phyloP scores from a whole-genome alignment of 2,329 filamentous ascomycete species.

The Aspergillus oerlinghausenensis region DNA sequence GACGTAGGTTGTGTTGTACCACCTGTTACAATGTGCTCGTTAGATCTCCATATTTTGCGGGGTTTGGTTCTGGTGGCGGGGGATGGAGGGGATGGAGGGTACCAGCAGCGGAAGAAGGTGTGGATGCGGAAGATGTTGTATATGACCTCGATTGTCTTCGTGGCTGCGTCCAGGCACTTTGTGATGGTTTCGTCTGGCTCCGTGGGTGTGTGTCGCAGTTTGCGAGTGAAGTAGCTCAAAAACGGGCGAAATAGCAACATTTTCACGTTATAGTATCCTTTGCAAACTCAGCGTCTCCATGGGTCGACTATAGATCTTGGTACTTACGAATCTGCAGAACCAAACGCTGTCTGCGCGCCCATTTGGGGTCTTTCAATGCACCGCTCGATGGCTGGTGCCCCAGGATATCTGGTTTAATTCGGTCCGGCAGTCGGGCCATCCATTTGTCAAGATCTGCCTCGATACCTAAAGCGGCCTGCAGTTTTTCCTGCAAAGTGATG shows the following conservation, averaged over 20 bases:
- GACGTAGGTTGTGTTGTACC: conserved; percentile 42
- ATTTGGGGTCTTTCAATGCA: conserved; percentile 33
- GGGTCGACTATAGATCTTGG: no score
- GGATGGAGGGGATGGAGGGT: neutral
- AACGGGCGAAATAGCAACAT: conserved; percentile 38
- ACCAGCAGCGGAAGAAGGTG: conserved; percentile 42
- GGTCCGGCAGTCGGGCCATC: conserved; percentile 29
- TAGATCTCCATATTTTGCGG: no score
- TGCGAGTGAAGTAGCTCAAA: conserved; percentile 27
- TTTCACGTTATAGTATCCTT: conserved; percentile 39
- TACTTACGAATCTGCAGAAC: conserved; percentile 37
- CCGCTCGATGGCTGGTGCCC: conserved; percentile 18
- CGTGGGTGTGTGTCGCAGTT: conserved; percentile 21
- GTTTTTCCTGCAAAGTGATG: conserved; percentile 31
- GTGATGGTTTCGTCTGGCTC: conserved; percentile 27
- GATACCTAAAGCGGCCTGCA: conserved; percentile 32
- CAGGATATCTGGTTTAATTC: conserved; percentile 28
- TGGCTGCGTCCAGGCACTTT: conserved; percentile 39
- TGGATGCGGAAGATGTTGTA: conserved; percentile 37
- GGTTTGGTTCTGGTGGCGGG: neutral
- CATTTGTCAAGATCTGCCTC: conserved; percentile 35
- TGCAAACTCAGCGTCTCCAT: no score
- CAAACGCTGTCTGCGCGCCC: conserved; percentile 35
- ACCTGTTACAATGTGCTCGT: conserved; percentile 21
- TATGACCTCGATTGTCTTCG: conserved; percentile 37